phyloP scores from a whole-genome alignment of 2,329 filamentous ascomycete species.

The Fusarium sp. region DNA sequence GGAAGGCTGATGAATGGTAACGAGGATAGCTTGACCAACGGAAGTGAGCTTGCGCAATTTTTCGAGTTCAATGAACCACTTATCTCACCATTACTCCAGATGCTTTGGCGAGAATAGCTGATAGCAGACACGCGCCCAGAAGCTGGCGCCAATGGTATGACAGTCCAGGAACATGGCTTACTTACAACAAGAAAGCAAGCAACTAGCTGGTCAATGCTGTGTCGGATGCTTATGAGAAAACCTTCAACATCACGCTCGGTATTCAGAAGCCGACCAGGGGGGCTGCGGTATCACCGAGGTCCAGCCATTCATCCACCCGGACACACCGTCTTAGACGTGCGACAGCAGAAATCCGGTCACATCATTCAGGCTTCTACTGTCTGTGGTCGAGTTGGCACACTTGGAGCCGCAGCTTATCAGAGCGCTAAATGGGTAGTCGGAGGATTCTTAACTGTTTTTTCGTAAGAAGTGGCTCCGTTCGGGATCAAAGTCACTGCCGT shows the following conservation, averaged over 20 bases:
- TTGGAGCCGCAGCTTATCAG: conserved; percentile 56
- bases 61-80: too few species aligned
- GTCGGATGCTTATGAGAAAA: too few species aligned
- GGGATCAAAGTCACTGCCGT: conserved; percentile 58
- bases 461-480: conserved; percentile 54
- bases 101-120: too few species aligned
- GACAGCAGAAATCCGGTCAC: conserved; percentile 49
- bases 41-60: conserved; percentile 76
- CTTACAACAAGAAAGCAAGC: conserved; percentile 41
- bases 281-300: too few species aligned
- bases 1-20: conserved; percentile 80
- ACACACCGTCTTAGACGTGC: too few species aligned
- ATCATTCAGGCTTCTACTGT: conserved; percentile 60
- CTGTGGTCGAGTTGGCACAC: conserved; percentile 54
- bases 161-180: conserved; percentile 30
- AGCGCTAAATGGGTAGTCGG: conserved; percentile 58
- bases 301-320: too few species aligned
- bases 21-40: conserved; percentile 76
- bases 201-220: too few species aligned
- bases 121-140: too few species aligned
- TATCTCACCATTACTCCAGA: too few species aligned
- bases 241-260: too few species aligned
- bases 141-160: conserved; percentile 22
- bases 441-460: conserved; percentile 56
- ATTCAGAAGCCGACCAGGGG: too few species aligned